Evolutionary conservation across 495 filamentous ascomycete genomes (phyloP).

Genomic region (Darksidea phi): DNA sequence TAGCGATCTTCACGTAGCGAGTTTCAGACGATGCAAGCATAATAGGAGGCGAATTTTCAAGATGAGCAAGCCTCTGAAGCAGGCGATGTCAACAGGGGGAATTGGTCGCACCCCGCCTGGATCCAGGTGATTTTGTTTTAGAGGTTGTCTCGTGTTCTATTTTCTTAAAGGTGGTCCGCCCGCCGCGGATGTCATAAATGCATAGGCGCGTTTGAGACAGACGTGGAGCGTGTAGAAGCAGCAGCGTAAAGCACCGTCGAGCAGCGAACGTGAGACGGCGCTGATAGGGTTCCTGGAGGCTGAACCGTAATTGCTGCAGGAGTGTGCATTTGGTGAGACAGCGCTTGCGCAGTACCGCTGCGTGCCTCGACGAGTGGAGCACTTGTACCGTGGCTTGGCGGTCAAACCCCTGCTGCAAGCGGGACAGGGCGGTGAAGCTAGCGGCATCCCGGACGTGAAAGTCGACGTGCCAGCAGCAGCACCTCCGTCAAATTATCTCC

Average conservation of each 20-base stretch:
- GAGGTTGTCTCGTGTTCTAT: neutral
- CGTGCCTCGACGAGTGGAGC: neutral
- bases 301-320: neutral
- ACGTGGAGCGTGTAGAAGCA: neutral
- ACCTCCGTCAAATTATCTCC: neutral
- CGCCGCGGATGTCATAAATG: neutral
- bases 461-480: neutral
- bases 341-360: neutral
- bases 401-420: neutral
- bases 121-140: neutral
- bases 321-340: slow-evolving; percentile 15
- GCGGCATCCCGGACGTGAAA: neutral
- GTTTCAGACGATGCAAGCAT: neutral
- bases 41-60: neutral
- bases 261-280: too few relatives aligned
- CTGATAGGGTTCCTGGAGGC: too few relatives aligned
- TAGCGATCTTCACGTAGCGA: slow-evolving; percentile 5
- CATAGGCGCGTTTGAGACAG: slow-evolving; percentile 14
- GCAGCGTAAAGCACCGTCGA: neutral
- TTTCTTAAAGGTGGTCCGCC: neutral
- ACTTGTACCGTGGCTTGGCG: neutral
- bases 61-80: slow-evolving; percentile 12
- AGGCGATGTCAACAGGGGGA: slow-evolving; percentile 13
- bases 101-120: neutral
- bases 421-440: too few relatives aligned